Conservation (phyloP, 2,329 filamentous ascomycete species). For the Dothideomycetes sp. region DNA sequence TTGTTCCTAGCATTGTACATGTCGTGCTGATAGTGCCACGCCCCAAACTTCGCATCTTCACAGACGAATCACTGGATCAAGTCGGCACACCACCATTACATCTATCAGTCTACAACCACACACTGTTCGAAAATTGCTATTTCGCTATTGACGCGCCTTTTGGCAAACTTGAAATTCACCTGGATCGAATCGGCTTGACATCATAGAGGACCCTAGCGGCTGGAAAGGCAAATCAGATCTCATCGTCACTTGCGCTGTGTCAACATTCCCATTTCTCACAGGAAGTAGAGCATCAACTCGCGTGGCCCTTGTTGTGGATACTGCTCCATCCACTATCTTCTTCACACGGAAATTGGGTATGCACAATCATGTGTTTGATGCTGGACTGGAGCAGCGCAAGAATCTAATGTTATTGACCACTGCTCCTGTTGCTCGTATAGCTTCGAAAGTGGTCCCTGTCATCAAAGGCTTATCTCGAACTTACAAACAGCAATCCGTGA, state of each 20-base stretch:
- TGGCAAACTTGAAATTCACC: not conserved
- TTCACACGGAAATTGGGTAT: not conserved
- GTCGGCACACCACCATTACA: conserved; percentile 3
- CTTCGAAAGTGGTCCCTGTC: not conserved
- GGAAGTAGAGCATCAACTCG: conserved; percentile 8
- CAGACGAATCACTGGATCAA: not conserved
- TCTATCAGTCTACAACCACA: not conserved
- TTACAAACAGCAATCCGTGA: not conserved
- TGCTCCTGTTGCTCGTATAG: not conserved
- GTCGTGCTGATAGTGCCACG: conserved; percentile 4
- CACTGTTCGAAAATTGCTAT: conserved; percentile 2
- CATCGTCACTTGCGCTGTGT: conserved; percentile 17
- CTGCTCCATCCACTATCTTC: conserved; percentile 7
- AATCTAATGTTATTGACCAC: conserved; percentile 6
- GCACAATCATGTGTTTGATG: not conserved
- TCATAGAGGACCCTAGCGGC: conserved; percentile 13
- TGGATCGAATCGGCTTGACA: not conserved
- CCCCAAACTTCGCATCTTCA: conserved; percentile 1
- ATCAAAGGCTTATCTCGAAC: not conserved
- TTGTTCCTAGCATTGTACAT: conserved; percentile 1
- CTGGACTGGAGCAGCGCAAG: conserved; percentile 1
- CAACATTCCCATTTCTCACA: conserved; percentile 11
- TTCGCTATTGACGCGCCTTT: conserved; percentile 5
- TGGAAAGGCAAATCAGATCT: conserved; percentile 16
- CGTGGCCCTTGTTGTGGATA: conserved; percentile 13